These are phyloP conservation scores for Saccharomycopsis sp. DNA, from an alignment of 805 yeast genomes.

Conservation along the genomic window DNA sequence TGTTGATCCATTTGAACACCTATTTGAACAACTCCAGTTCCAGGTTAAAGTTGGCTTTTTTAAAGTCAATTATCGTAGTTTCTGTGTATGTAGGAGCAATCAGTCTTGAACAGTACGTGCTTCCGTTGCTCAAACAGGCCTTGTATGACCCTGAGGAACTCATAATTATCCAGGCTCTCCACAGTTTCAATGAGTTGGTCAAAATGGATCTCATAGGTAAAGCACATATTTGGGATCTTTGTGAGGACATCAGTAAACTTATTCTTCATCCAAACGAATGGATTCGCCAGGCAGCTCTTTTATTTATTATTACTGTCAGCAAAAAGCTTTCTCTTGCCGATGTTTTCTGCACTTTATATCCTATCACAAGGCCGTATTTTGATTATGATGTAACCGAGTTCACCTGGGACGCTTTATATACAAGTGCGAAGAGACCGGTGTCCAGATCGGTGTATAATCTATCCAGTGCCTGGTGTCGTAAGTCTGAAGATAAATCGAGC, in stretches of 20 bases:
- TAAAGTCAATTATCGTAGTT: slow-evolving; percentile 63
- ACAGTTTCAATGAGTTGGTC: slow-evolving; percentile 48
- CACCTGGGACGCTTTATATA: slow-evolving; percentile 56
- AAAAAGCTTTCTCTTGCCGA: slow-evolving; percentile 68
- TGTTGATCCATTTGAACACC: slow-evolving; percentile 85
- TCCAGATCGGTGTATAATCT: slow-evolving; percentile 58
- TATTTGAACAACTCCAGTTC: slow-evolving; percentile 77
- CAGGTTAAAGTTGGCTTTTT: slow-evolving; percentile 61
- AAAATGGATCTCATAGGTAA: slow-evolving; percentile 50
- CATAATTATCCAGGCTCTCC: slow-evolving; percentile 65
- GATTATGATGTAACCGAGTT: slow-evolving; percentile 70
- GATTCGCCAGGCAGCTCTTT: slow-evolving; percentile 65
- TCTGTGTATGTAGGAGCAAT: slow-evolving; percentile 77
- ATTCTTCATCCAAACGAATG: slow-evolving; percentile 82
- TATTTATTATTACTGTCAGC: slow-evolving; percentile 56
- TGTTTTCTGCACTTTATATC: slow-evolving; percentile 74
- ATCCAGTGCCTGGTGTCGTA: slow-evolving; percentile 64
- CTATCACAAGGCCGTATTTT: slow-evolving; percentile 69
- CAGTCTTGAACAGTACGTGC: slow-evolving; percentile 77
- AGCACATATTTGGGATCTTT: slow-evolving; percentile 48
- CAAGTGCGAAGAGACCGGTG: slow-evolving; percentile 62
- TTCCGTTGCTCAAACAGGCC: slow-evolving; percentile 81
- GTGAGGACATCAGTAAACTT: slow-evolving; percentile 46
- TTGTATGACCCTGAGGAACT: slow-evolving; percentile 78
- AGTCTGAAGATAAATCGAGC: slow-evolving; percentile 50